phyloP scores from a whole-genome alignment of 2,329 filamentous ascomycete genomes.

The Exophiala xenobiotica region DNA sequence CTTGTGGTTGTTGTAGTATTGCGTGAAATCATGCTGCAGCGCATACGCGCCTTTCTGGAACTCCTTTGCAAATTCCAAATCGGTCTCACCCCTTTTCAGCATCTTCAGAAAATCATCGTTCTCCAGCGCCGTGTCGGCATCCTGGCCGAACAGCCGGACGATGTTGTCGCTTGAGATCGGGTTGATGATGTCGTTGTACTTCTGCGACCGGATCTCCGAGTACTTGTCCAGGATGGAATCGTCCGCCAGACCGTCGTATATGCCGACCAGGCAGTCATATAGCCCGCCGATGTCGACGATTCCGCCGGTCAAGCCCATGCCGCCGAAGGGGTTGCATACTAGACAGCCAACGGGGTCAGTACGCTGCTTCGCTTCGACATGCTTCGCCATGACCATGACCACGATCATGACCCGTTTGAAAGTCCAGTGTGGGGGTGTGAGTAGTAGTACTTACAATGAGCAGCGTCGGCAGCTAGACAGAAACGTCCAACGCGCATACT shows the following conservation, averaged over 20 bases:
- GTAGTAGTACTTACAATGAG: constrained; percentile 43
- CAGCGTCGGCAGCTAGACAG: constrained; percentile 60
- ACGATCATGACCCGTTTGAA: too few species aligned
- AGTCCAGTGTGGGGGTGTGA: too few species aligned
- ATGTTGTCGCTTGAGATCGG: constrained; percentile 46
- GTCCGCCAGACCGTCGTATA: constrained; percentile 41
- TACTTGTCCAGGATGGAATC: constrained; percentile 47
- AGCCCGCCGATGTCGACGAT: constrained; percentile 64
- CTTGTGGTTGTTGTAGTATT: constrained; percentile 21
- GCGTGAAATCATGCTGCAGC: constrained; percentile 24
- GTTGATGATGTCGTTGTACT: constrained; percentile 41
- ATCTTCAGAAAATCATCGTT: constrained; percentile 40
- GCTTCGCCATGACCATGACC: too few species aligned
- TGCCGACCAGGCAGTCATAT: constrained; percentile 56
- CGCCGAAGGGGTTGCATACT: constrained; percentile 48
- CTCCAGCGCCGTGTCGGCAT: constrained; percentile 38
- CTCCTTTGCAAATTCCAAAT: constrained; percentile 30
- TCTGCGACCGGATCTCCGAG: constrained; percentile 40
- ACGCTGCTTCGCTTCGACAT: neutral
- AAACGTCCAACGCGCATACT: constrained; percentile 59
- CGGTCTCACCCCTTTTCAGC: constrained; percentile 35
- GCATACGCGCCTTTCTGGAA: constrained; percentile 12
- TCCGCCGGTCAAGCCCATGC: constrained; percentile 62
- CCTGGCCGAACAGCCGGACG: constrained; percentile 36
- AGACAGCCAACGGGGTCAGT: neutral